These are phyloP conservation scores for Podaxis carcinomalis DNA, from an alignment of 768 basidiomycete species.

Conservation along the genomic window DNA sequence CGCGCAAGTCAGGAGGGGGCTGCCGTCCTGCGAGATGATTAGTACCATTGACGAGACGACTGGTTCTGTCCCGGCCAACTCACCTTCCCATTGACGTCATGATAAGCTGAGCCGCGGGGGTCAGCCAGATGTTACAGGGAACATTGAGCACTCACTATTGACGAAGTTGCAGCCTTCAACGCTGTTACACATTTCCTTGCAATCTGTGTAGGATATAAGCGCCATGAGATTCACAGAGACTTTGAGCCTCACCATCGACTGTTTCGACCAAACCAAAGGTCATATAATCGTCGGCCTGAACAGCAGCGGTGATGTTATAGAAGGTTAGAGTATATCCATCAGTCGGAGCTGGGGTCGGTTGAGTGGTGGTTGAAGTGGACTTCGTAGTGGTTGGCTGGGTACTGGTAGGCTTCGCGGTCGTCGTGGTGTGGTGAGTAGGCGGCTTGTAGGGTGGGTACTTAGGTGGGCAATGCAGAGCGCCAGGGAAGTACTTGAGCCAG, in stretches of 20 bases:
- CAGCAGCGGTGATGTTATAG: conserved; percentile 38
- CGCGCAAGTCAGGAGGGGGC: conserved; percentile 40
- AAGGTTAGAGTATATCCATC: conserved; percentile 37
- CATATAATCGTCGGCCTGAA: conserved; percentile 35
- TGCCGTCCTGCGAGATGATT: conserved; percentile 27
- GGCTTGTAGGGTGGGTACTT: conserved; percentile 35
- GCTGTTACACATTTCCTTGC: conserved; percentile 26
- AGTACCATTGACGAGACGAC: neutral
- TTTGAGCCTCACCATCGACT: conserved; percentile 29
- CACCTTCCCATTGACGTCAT: conserved; percentile 33
- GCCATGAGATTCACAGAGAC: neutral
- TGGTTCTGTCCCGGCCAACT: neutral
- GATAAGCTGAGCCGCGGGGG: conserved; percentile 21
- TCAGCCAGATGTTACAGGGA: neutral
- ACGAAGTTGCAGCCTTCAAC: conserved; percentile 27
- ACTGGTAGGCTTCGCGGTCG: conserved; percentile 12
- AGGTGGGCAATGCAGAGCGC: conserved; percentile 1
- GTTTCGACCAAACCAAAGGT: conserved; percentile 44
- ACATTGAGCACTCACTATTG: conserved; percentile 23
- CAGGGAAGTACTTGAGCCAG: conserved; percentile 29
- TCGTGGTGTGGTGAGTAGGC: conserved; percentile 16
- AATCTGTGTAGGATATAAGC: conserved; percentile 23
- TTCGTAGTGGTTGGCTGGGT: conserved; percentile 8
- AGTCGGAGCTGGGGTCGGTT: conserved; percentile 17
- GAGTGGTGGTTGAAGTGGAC: conserved; percentile 13